Evolutionary conservation across 345 rosid species (phyloP), one percentile per base, ranked within the genome.

Genomic region (Salix arbutifolia): DNA sequence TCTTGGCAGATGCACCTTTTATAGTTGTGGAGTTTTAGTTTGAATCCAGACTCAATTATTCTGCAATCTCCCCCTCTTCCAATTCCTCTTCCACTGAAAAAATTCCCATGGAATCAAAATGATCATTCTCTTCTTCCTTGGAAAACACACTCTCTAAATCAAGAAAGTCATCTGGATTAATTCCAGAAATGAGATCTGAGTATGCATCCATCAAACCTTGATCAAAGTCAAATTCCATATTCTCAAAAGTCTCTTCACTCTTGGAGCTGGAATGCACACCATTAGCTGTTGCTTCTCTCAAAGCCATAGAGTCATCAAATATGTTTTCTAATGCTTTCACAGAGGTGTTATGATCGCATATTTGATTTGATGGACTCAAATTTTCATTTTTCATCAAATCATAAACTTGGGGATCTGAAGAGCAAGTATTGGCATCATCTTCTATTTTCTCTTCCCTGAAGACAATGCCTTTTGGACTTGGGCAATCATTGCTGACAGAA

Each of bases 1-100:
- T 31, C 50, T 18, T 11, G 7, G 5, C 25, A 18, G 23, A 5
- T 53, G 67, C 68, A 60, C 69, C 65, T 48, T 8, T 25, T 14
- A 75, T n/a, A 37, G 14, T 52, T 10, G 26, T 17, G 11, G 18
- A 37, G 68, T 8, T 53, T 18, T 30, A 19, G 26, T 28, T 38
- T 17, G 21, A 21, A 68, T 23, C 26, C 42, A 38, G 13, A 16
- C 5, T 1, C 21, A 58, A 69, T 70, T 83, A 91, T 68, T 92
- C 89, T 21, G 75, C 77, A 78, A 93, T 91, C 78, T 93, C 99
- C 26, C 96, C 97, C 82, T 95, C 99, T 88, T 95, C 99, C 74
- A 89, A 80, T 72, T 87, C 99, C 74, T 87, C 88, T 9, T 21
- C 78, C 71, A 23, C 70, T 31, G 71, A 23, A 42, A 74, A 67